A percentile compares a stretch with the other conserved stretches of the same genome.
These are phyloP conservation scores for Penicillium sp. DNA, from an alignment of 2,329 filamentous ascomycete species.

Conservation along the genomic window DNA sequence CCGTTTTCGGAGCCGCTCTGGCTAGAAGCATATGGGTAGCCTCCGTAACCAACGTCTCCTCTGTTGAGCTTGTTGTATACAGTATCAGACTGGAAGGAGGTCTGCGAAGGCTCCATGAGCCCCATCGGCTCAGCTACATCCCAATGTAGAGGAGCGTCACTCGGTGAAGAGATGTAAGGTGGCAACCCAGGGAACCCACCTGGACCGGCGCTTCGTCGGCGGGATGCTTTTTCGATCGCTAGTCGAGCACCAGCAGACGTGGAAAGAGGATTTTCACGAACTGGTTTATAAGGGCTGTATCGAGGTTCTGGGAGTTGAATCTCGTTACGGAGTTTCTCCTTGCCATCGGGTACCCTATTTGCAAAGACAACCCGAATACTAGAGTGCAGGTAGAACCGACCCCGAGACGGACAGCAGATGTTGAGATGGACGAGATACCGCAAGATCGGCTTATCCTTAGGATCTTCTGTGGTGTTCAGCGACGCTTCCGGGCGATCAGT, in stretches of 20 bases:
- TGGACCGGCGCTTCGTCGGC: constrained; percentile 61
- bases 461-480: constrained; percentile 47
- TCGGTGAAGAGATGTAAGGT: constrained; percentile 18
- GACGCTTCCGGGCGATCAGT: constrained; percentile 60
- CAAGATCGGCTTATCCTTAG: constrained; percentile 66
- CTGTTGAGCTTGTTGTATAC: constrained; percentile 70
- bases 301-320: constrained; percentile 85
- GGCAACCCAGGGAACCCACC: constrained; percentile 19
- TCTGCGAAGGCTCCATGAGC: constrained; percentile 27
- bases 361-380: constrained; percentile 93
- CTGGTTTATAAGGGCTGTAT: constrained; percentile 80
- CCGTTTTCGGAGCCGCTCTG: constrained; percentile 51
- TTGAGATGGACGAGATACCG: constrained; percentile 91
- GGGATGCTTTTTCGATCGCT: constrained; percentile 62
- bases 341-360: constrained; percentile 92
- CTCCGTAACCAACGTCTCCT: constrained; percentile 66
- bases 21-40: constrained; percentile 54
- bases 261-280: constrained; percentile 46
- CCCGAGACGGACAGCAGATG: constrained; percentile 83
- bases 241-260: constrained; percentile 54
- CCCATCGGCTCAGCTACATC: constrained; percentile 13
- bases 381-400: constrained; percentile 87
- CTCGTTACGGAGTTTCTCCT: constrained; percentile 89
- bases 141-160: constrained; percentile 19
- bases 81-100: constrained; percentile 31